These are phyloP conservation scores for Helichrysum umbraculigerum DNA, from an alignment of 129 eudicot species.

Conservation along the genomic window DNA sequence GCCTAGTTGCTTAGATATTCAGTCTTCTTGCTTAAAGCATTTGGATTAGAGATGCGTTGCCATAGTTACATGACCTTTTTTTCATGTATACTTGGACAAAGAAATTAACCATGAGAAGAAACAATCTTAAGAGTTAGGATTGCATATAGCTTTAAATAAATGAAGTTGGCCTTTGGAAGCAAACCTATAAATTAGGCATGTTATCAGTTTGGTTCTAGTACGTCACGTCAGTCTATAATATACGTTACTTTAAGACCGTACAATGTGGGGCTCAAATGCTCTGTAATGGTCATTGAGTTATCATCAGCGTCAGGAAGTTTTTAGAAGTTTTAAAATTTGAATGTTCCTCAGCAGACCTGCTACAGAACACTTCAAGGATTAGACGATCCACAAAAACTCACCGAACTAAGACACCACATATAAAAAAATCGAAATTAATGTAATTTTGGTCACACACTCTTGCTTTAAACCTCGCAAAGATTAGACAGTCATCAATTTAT, in stretches of 20 bases:
- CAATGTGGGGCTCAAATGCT: not conserved
- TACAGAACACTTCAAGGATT: not conserved
- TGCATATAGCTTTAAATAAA: not conserved
- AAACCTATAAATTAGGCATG: not conserved
- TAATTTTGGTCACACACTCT: too few relatives aligned
- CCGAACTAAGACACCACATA: too few relatives aligned
- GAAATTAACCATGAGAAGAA: not conserved
- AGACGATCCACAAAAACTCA: too few relatives aligned
- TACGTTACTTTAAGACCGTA: not conserved
- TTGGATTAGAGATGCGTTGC: not conserved
- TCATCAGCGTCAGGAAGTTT: not conserved
- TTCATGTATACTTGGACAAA: not conserved
- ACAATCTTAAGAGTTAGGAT: not conserved
- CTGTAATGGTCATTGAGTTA: not conserved
- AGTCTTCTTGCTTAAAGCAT: not conserved
- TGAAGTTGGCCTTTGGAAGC: not conserved
- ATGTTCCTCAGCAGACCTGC: not conserved
- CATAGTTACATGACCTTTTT: not conserved
- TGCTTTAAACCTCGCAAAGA: too few relatives aligned
- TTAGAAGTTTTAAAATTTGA: not conserved
- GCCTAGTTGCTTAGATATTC: not conserved
- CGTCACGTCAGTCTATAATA: not conserved
- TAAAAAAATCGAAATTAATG: too few relatives aligned
- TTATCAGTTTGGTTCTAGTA: not conserved
- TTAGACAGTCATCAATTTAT: not conserved